phyloP scores from a whole-genome alignment of 2,329 filamentous ascomycete genomes.

The Chrysoporthe puriensis region DNA sequence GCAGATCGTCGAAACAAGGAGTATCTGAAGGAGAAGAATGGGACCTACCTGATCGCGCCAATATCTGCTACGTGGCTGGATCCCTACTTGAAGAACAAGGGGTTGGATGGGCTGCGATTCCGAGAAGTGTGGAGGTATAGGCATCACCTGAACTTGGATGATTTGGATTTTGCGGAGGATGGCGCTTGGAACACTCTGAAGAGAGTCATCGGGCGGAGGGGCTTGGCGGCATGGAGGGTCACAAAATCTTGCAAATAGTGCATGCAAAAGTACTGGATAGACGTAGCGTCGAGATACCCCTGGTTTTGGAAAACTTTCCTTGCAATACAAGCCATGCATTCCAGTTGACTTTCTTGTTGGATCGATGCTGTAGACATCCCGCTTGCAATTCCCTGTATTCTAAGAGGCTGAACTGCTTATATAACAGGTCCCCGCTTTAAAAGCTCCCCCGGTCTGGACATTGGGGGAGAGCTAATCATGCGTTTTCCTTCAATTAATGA shows the following conservation, averaged over 20 bases:
- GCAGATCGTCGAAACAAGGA: slow-evolving; percentile 59
- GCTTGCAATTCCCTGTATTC: neutral
- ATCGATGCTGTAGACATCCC: too few species aligned
- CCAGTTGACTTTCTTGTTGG: neutral
- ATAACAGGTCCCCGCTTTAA: slow-evolving; percentile 5
- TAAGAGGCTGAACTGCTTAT: slow-evolving; percentile 21
- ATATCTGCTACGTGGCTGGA: slow-evolving; percentile 73
- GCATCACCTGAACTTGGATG: slow-evolving; percentile 76
- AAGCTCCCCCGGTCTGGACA: neutral
- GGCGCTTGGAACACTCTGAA: slow-evolving; percentile 73
- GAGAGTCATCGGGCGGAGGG: slow-evolving; percentile 67
- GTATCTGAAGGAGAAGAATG: slow-evolving; percentile 63
- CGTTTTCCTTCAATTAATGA: neutral
- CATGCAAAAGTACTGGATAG: slow-evolving; percentile 14
- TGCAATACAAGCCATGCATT: neutral
- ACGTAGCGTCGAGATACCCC: slow-evolving; percentile 27
- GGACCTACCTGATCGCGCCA: slow-evolving; percentile 74
- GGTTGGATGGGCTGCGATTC: slow-evolving; percentile 63
- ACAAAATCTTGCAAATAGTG: slow-evolving; percentile 58
- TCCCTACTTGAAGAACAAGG: slow-evolving; percentile 62
- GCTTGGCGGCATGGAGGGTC: slow-evolving; percentile 65
- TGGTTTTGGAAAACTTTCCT: neutral
- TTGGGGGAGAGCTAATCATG: neutral
- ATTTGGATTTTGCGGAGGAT: slow-evolving; percentile 78
- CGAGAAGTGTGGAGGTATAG: slow-evolving; percentile 71